Evolutionary conservation across 140 eudicot genomes (phyloP).

Genomic region (Stevia rebaudiana): DNA sequence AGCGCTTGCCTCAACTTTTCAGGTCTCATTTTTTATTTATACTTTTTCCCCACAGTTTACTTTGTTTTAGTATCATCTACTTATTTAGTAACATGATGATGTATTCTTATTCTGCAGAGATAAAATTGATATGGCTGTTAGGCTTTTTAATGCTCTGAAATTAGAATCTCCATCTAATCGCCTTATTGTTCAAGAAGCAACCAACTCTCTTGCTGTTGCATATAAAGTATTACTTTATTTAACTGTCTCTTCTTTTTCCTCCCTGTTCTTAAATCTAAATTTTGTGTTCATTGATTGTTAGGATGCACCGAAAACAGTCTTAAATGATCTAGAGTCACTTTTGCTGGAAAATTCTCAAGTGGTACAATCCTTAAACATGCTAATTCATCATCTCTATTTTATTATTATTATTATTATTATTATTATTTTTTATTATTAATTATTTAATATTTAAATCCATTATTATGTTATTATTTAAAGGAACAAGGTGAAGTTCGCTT

Average conservation of each 20-base stretch:
- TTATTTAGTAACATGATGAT: constrained; percentile 2
- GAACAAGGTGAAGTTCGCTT: constrained; percentile 96
- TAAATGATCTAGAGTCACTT: constrained; percentile 70
- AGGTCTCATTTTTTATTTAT: constrained; percentile 37
- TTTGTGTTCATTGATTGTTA: constrained; percentile 28
- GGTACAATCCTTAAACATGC: constrained; percentile 41
- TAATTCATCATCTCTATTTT: constrained; percentile 10
- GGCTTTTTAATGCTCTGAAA: constrained; percentile 87
- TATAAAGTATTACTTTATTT: constrained; percentile 48
- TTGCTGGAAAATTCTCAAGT: constrained; percentile 73
- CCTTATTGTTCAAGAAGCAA: constrained; percentile 79
- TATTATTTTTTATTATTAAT: background rate
- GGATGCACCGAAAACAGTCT: constrained; percentile 70
- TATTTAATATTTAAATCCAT: constrained; percentile 1
- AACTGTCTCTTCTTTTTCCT: constrained; percentile 6
- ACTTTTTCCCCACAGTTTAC: background rate
- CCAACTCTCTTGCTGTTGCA: constrained; percentile 81
- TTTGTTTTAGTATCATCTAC: constrained; percentile 2
- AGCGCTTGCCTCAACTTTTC: constrained; percentile 91
- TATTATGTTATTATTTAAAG: constrained; percentile 32
- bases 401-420: constrained; percentile 9
- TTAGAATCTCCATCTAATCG: constrained; percentile 68
- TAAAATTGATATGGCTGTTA: constrained; percentile 86
- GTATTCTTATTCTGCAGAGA: constrained; percentile 43
- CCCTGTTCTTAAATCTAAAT: constrained; percentile 16